These are phyloP conservation scores for Didymella keratinophila DNA, from an alignment of 2,329 filamentous ascomycete species.

Conservation along the genomic window DNA sequence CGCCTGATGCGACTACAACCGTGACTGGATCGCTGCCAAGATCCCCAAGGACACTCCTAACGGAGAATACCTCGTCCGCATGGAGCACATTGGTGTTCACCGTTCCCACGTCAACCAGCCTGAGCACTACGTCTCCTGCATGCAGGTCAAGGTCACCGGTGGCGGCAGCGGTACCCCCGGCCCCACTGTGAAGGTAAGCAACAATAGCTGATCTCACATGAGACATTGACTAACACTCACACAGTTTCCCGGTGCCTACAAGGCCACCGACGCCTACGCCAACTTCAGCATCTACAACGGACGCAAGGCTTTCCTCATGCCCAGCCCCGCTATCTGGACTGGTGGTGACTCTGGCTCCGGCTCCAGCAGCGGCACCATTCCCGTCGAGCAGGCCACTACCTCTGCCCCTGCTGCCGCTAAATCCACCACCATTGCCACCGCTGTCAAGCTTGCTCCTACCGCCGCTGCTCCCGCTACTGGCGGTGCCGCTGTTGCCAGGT, in stretches of 20 bases:
- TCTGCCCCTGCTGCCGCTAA: conserved; percentile 8
- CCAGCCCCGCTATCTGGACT: conserved; percentile 27
- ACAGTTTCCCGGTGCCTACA: conserved; percentile 49
- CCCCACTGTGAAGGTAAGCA: conserved; percentile 40
- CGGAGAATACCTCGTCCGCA: conserved; percentile 55
- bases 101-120: conserved; percentile 41
- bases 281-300: conserved; percentile 41
- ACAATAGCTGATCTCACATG: background rate
- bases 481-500: conserved; percentile 17
- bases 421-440: conserved; percentile 6
- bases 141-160: conserved; percentile 53
- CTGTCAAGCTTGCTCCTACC: background rate
- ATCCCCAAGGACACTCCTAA: conserved; percentile 51
- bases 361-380: conserved; percentile 10
- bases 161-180: conserved; percentile 44
- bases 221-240: background rate
- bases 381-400: conserved; percentile 21
- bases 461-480: background rate
- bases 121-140: conserved; percentile 56
- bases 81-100: conserved; percentile 54
- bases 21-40: conserved; percentile 37
- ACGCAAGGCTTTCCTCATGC: conserved; percentile 29
- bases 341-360: conserved; percentile 15
- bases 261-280: conserved; percentile 33
- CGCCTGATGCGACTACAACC: conserved; percentile 38